Evolutionary conservation across 2,329 filamentous ascomycete species (phyloP), one percentile per base, ranked within the genome.

Genomic region (Chaetoscypha palmicola): DNA sequence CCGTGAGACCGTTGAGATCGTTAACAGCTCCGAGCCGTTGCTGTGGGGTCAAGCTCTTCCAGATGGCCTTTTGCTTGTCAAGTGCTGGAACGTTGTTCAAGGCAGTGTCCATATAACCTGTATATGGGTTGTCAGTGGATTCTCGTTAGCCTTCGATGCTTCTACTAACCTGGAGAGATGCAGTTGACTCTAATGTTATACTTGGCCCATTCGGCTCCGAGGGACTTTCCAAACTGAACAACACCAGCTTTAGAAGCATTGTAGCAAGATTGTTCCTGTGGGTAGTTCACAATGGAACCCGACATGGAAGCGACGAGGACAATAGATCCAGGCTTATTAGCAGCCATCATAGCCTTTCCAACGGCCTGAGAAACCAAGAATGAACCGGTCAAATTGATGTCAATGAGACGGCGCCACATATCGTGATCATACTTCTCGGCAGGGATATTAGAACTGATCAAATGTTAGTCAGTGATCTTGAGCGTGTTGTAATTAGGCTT

Each of bases 121-220:
- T n/a, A 20, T 11, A 10, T n/a, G 30, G 14, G 41, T 33, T 38
- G 38, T 38, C 30, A 22, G 20, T 34, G 16, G n/a, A n/a, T n/a
- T 36, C 11, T 22, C 14, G 4, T 33, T 11, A 24, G 16, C 8
- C 16, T 34, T 33, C 11, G 33, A 36, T 19, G 39, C 2, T 37
- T 42, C 10, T 43, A 52, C n/a, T n/a, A n/a, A n/a, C 52, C 86
- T 16, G 86, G 86, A 5, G 81, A 86, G 66, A 91, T 88, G 65
- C 79, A 83, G 74, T 92, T 92, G 59, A 90, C 85, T 28, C 86
- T 81, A 61, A 91, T 88, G 56, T 75, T 73, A 66, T 87, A 75
- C 67, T 86, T 83, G 58, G 86, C 83, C 86, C 86, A 91, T 68
- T 92, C 86, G 43, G 85, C 84, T 33, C 84, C 86, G 19, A 92